These are phyloP conservation scores for Aspergillus nanangensis DNA, from an alignment of 495 filamentous ascomycete genomes.

Conservation along the genomic window DNA sequence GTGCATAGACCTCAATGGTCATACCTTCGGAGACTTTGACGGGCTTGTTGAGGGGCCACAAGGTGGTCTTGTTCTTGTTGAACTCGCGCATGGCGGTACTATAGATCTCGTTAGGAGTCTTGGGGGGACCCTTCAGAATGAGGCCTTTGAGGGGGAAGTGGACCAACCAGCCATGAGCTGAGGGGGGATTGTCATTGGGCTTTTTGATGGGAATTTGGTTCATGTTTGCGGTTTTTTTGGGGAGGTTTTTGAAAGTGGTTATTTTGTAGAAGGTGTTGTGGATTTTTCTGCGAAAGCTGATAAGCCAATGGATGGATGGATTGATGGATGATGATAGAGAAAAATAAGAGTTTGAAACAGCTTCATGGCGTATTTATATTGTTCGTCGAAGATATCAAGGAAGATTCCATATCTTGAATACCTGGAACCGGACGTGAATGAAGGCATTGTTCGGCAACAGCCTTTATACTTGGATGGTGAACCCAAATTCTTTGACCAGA, in stretches of 20 bases:
- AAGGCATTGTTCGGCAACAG: background rate
- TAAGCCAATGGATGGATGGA: background rate
- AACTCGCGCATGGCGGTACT: background rate
- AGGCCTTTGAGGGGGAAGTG: background rate
- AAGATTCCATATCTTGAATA: no score
- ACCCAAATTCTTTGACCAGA: background rate
- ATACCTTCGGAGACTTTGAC: background rate
- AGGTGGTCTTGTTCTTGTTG: background rate
- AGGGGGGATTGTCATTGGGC: background rate
- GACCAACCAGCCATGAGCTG: background rate
- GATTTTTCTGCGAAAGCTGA: background rate
- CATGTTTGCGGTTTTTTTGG: background rate
- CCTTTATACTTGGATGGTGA: background rate
- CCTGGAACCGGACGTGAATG: no score
- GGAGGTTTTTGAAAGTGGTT: background rate
- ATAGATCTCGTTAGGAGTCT: background rate
- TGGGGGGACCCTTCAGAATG: background rate
- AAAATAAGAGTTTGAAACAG: background rate
- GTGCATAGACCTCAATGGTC: background rate
- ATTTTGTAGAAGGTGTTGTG: background rate
- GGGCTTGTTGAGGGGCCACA: background rate
- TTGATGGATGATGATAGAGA: background rate
- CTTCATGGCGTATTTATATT: background rate
- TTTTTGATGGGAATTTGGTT: background rate
- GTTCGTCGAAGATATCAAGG: no score